A percentile compares a stretch with the other conserved stretches of the same genome.
Evolutionary conservation across 805 yeast species (phyloP).

Genomic region (Debaryomyces hansenii): DNA sequence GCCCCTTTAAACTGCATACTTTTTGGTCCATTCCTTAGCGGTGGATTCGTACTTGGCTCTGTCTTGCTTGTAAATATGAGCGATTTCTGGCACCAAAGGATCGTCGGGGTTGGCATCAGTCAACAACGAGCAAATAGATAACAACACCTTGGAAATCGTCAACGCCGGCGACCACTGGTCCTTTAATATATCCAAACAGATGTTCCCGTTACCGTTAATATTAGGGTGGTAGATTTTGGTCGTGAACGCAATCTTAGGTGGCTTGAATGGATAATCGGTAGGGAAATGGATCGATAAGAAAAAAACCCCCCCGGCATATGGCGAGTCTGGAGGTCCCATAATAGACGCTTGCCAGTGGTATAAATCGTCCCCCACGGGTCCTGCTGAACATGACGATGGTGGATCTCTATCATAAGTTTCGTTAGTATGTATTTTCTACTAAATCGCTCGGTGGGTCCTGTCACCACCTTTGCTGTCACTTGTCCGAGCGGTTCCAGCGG

Average conservation of each 20-base stretch:
- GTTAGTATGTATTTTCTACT: constrained; percentile 11
- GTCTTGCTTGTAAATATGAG: constrained; percentile 93
- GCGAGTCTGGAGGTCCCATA: constrained; percentile 98
- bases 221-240: constrained; percentile 97
- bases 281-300: constrained; percentile 97
- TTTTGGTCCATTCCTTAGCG: constrained; percentile 98
- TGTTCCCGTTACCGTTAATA: constrained; percentile 93
- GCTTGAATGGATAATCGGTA: constrained; percentile 98
- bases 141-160: constrained; percentile 90
- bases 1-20: constrained; percentile 75
- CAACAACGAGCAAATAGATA: constrained; percentile 91
- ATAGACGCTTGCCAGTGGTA: constrained; percentile 99
- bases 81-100: constrained; percentile 98
- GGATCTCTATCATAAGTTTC: constrained; percentile 68
- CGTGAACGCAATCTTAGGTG: constrained; percentile 86
- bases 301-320: constrained; percentile 87
- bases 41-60: constrained; percentile 92
- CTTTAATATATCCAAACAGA: constrained; percentile 93
- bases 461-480: not conserved
- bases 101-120: constrained; percentile 99
- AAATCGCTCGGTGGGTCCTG: not conserved
- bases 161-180: constrained; percentile 99
- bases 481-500: not conserved
- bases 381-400: constrained; percentile 98
- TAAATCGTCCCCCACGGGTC: constrained; percentile 96